Evolutionary conservation across 176 grass and related monocot genomes (phyloP).

Genomic region (Echinochloa phyllopogon): DNA sequence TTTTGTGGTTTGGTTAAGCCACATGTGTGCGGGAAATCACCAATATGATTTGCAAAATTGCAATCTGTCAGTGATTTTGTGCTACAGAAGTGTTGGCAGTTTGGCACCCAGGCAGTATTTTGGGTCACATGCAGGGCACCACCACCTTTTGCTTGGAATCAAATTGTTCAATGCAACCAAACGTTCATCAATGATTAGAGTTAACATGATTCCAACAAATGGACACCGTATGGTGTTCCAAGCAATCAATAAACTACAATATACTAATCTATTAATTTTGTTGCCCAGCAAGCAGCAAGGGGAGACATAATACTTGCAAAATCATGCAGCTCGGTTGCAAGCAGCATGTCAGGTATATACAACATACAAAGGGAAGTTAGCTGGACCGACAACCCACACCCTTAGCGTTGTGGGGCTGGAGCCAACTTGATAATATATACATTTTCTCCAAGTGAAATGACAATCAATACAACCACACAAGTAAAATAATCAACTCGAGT

Average conservation of each 20-base stretch:
- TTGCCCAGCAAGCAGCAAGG: neutral
- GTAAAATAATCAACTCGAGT: neutral
- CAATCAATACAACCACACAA: slow-evolving; percentile 35
- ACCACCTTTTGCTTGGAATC: slow-evolving; percentile 39
- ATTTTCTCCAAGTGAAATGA: neutral
- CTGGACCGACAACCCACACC: neutral
- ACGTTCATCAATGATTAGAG: slow-evolving; percentile 46
- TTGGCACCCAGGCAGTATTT: slow-evolving; percentile 18
- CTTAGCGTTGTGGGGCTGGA: neutral
- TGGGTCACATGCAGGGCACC: slow-evolving; percentile 51
- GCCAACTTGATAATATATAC: slow-evolving; percentile 29
- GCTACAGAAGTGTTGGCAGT: neutral
- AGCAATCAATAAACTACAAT: slow-evolving; percentile 53
- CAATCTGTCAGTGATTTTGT: slow-evolving; percentile 21
- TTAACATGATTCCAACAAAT: slow-evolving; percentile 44
- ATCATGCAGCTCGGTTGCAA: slow-evolving; percentile 28
- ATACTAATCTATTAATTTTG: slow-evolving; percentile 5
- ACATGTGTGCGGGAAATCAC: slow-evolving; percentile 43
- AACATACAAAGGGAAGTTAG: neutral
- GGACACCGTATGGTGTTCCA: slow-evolving; percentile 52
- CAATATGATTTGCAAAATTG: neutral
- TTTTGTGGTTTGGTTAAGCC: slow-evolving; percentile 17
- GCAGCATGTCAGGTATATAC: slow-evolving; percentile 26
- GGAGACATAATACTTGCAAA: slow-evolving; percentile 24
- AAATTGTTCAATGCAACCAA: slow-evolving; percentile 47